Base-by-base conservation (phyloP, 2,329 filamentous ascomycete species). In the Trichoderma arundinaceum region DNA sequence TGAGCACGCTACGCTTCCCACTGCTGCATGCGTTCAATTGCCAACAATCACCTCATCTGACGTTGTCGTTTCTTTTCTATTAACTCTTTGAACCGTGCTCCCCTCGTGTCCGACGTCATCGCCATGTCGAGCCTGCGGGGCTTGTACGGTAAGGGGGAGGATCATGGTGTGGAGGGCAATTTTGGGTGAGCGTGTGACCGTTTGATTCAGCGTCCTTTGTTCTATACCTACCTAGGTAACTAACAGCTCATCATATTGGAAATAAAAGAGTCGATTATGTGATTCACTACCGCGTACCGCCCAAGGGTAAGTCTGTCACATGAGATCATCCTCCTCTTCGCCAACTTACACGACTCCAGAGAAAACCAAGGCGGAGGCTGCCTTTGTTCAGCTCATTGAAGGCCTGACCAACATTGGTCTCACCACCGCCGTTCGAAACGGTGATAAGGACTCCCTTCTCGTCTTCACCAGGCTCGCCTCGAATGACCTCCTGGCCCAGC, bases 381-480 rank as follows among this genome's bases (percentile, higher is more conserved):
- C 89, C 71, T 97, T 97, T 75, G 86, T 90, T 69, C 88, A 90
- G 73, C 88, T 98, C 46, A 84, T 96, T 72, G 81, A 90, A 72
- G 86, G 88, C 44, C 85, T 99, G 44, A 87, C 90, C 38, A 82
- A 84, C 56, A 91, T 94, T 51, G 94, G 94, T n/a, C 84, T 98
- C 68, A 87, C 90, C 48, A 93, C 92, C 9, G 92, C 97, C 79
- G 94, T 97, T 58, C 91, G 95, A 69, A 88, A 89, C 72, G 93
- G 92, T 65, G 88, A 90, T 70, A 85, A 88, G 33, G 83, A 86
- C 64, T 92, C 92, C 3, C 81, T 98, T 44, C 83, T 98, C 54
- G 80, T 98, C 71, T 97, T 97, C 75, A 85, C 94, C 74, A 91
- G 90, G 74, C 87, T 96, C 48, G 88, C 90, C 41, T 93, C 92